phyloP scores from a whole-genome alignment of 495 filamentous ascomycete genomes.

The Penicillium crystallinum region DNA sequence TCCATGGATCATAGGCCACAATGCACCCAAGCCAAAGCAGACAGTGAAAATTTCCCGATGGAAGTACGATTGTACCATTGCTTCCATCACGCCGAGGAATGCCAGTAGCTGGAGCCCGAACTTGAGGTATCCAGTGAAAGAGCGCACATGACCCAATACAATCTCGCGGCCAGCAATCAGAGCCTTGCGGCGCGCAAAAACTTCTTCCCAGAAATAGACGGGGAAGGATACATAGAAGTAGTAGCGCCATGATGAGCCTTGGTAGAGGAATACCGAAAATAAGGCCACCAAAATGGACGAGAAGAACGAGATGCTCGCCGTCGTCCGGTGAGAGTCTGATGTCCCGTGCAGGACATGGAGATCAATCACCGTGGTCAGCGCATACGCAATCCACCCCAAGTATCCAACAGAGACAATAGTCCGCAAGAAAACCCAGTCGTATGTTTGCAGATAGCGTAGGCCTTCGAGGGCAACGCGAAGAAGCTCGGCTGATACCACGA shows the following conservation, averaged over 20 bases:
- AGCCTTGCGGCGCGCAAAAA: conserved; percentile 71
- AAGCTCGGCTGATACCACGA: conserved; percentile 66
- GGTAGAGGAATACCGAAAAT: conserved; percentile 73
- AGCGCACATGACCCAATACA: conserved; percentile 62
- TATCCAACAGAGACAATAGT: conserved; percentile 92
- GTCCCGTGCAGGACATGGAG: conserved; percentile 77
- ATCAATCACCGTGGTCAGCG: conserved; percentile 86
- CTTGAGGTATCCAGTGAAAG: conserved; percentile 48
- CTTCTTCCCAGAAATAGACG: conserved; percentile 93
- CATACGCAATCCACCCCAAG: conserved; percentile 94
- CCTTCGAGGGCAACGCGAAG: conserved; percentile 76
- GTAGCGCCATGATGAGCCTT: conserved; percentile 76
- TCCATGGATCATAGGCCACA: conserved; percentile 79
- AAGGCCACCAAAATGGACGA: conserved; percentile 67
- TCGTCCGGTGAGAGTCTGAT: conserved; percentile 59
- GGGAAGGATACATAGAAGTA: conserved; percentile 93
- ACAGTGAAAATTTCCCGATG: conserved; percentile 80
- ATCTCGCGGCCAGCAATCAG: conserved; percentile 60
- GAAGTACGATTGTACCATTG: conserved; percentile 86
- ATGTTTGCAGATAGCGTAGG: conserved; percentile 89
- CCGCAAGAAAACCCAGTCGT: conserved; percentile 96
- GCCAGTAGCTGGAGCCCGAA: conserved; percentile 53
- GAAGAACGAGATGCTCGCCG: conserved; percentile 60
- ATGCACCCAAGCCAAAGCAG: conserved; percentile 66
- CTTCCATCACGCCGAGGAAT: conserved; percentile 73